Percentiles rank a stretch among this genome's conserved stretches.
These are phyloP conservation scores for Lentinus brumalis DNA, from an alignment of 768 basidiomycete species.

Conservation along the genomic window DNA sequence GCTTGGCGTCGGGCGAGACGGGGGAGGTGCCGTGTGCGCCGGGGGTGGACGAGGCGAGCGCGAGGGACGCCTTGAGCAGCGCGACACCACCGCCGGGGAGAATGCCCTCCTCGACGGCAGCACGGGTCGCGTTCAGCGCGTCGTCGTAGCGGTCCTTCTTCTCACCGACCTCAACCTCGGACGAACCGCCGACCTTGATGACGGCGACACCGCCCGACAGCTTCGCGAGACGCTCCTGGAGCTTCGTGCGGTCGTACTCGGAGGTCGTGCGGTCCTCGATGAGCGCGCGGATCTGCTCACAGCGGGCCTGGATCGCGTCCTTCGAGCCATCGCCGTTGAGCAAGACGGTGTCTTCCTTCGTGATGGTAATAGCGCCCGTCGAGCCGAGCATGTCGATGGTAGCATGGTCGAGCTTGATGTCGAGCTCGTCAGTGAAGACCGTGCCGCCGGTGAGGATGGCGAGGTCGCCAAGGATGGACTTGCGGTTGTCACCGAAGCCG, in stretches of 20 bases:
- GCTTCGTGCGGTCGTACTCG: slow-evolving; percentile 92
- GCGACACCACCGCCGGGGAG: slow-evolving; percentile 96
- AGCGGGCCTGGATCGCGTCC: slow-evolving; percentile 86
- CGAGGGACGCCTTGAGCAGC: slow-evolving; percentile 80
- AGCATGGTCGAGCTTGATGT: slow-evolving; percentile 94
- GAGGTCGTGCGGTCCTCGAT: slow-evolving; percentile 81
- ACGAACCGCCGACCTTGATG: slow-evolving; percentile 94
- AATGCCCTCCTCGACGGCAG: slow-evolving; percentile 98
- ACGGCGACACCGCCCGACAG: slow-evolving; percentile 95
- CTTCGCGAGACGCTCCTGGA: slow-evolving; percentile 97
- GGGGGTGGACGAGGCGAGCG: slow-evolving; percentile 53
- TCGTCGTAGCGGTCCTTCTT: slow-evolving; percentile 99
- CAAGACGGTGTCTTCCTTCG: slow-evolving; percentile 97
- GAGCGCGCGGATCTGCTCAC: slow-evolving; percentile 91
- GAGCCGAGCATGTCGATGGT: slow-evolving; percentile 88
- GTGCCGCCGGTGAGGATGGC: slow-evolving; percentile 97
- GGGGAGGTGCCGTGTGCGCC: slow-evolving; percentile 33
- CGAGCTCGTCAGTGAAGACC: slow-evolving; percentile 91
- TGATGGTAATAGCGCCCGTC: slow-evolving; percentile 89
- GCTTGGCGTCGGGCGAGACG: slow-evolving; percentile 56
- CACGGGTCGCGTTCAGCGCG: slow-evolving; percentile 96
- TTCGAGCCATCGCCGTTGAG: slow-evolving; percentile 94
- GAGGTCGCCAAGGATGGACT: slow-evolving; percentile 94
- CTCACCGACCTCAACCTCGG: slow-evolving; percentile 96
- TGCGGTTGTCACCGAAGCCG: slow-evolving; percentile 99